Conservation (phyloP, 2,329 filamentous ascomycete species). For the Xylogone sp. region DNA sequence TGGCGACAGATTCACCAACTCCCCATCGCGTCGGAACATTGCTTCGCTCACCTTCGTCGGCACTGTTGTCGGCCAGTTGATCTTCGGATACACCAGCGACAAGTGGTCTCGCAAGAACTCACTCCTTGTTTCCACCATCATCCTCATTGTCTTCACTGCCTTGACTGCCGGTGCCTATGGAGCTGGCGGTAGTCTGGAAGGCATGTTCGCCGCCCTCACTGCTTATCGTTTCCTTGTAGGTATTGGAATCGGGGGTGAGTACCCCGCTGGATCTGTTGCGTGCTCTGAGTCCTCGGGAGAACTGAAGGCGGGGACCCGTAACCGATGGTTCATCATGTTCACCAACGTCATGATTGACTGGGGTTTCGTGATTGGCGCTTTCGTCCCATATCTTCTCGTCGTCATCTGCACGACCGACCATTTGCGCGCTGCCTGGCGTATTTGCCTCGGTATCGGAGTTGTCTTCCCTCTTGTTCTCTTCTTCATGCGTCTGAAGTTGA, state of each 20-base stretch:
- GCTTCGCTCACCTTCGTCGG: conserved; percentile 82
- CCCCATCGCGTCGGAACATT: conserved; percentile 69
- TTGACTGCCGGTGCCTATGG: conserved; percentile 75
- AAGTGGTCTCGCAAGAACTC: conserved; percentile 82
- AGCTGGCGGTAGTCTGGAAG: conserved; percentile 61
- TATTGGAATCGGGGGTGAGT: conserved; percentile 79
- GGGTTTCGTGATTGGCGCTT: conserved; percentile 76
- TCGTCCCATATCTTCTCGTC: conserved; percentile 68
- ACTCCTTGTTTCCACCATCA: conserved; percentile 74
- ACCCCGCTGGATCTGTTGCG: conserved; percentile 78
- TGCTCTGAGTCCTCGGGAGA: conserved; percentile 82
- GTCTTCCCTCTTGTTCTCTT: conserved; percentile 73
- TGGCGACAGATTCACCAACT: conserved; percentile 61
- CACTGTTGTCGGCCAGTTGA: conserved; percentile 75
- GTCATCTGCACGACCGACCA: conserved; percentile 52
- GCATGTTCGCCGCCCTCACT: conserved; percentile 73
- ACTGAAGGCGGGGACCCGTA: conserved; percentile 74
- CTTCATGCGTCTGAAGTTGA: conserved; percentile 65
- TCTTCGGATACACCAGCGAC: conserved; percentile 79
- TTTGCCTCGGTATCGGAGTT: conserved; percentile 72
- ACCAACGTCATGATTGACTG: conserved; percentile 85
- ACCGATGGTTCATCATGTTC: conserved; percentile 88
- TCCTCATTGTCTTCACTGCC: conserved; percentile 81
- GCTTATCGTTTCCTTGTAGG: conserved; percentile 82
- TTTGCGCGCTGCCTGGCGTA: conserved; percentile 74